Base-by-base conservation (phyloP, 306 rosid species). In the Vicia sativa region DNA sequence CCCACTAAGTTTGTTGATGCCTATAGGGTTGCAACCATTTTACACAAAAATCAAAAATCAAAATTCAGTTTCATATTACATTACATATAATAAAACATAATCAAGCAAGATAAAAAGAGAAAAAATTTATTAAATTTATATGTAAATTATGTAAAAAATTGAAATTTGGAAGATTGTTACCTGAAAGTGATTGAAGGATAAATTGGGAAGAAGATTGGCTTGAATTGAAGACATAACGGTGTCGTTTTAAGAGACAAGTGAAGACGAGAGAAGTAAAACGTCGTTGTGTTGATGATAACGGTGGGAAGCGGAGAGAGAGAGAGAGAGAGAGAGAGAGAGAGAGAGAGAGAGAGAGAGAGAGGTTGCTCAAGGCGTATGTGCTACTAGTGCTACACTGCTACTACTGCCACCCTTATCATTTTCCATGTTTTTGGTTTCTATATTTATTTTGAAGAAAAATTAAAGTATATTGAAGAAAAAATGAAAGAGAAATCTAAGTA, bases 151-250 rank as follows among this genome's bases (percentile, higher is more conserved):
- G 18, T 9, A 35, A 13, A 62, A 57, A 72, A 9, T 54, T 39
- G 43, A 61, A 72, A 54, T 66, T 68, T 72, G 41, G 15, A 64
- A 57, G 35, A 76, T 25, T 15, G 28, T 34, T 62, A 87, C 98
- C 98, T 86, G 80, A 41, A 58, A 81, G 75, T 75, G 76, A 58
- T 71, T 89, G 75, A 86, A 85, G 71, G 79, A 68, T 19, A 81
- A 79, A 64, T 74, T 92, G 74, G 79, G 70, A 9, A 80, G 28
- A 63, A 50, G 67, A 77, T 69, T 77, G 41, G 58, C 70, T 34
- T 80, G 87, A 26, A 83, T 46, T 63, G 80, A 82, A 48, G 85
- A 70, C 78, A 79, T 46, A 35, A 76, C 31, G 42, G 42, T 2
- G 52, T 35, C 26, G 50, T 37, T 44, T 44, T 42, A 23, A 5